phyloP scores from a whole-genome alignment of 2,329 filamentous ascomycete species.

The Sporothrix mexicana region DNA sequence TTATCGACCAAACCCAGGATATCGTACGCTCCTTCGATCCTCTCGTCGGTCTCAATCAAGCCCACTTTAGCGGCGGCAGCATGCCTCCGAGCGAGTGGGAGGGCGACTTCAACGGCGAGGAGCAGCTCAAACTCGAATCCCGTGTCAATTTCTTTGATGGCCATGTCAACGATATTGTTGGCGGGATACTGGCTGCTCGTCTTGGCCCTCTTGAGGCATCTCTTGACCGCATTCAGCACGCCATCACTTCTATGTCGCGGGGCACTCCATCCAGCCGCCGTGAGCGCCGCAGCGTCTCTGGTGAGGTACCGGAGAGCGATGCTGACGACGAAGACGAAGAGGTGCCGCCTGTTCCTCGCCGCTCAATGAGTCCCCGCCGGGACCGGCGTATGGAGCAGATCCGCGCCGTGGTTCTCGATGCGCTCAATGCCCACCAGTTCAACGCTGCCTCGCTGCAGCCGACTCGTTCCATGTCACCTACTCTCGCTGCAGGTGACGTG shows the following conservation, averaged over 20 bases:
- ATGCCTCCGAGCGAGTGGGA: constrained; percentile 90
- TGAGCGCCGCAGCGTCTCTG: constrained; percentile 69
- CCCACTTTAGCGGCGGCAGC: constrained; percentile 67
- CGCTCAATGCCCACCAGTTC: constrained; percentile 64
- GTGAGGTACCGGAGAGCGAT: constrained; percentile 79
- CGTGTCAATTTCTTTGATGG: constrained; percentile 89
- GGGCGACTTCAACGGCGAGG: constrained; percentile 78
- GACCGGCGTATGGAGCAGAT: constrained; percentile 86
- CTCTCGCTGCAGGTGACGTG: background rate
- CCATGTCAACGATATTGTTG: constrained; percentile 86
- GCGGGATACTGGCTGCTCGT: constrained; percentile 74
- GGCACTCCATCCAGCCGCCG: constrained; percentile 62
- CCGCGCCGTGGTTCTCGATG: constrained; percentile 73
- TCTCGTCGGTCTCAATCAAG: constrained; percentile 59
- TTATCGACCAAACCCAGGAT: background rate
- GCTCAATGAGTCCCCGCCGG: constrained; percentile 76
- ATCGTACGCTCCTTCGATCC: constrained; percentile 49
- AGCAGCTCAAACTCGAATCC: constrained; percentile 81
- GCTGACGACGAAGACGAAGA: constrained; percentile 94
- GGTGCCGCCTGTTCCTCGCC: constrained; percentile 59
- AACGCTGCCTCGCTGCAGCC: constrained; percentile 20
- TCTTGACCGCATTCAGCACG: constrained; percentile 76
- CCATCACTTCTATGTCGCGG: constrained; percentile 61
- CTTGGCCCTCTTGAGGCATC: constrained; percentile 81
- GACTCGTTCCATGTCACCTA: constrained; percentile 1